phyloP scores from a whole-genome alignment of 768 basidiomycete genomes.

The Termitomyces sp. region DNA sequence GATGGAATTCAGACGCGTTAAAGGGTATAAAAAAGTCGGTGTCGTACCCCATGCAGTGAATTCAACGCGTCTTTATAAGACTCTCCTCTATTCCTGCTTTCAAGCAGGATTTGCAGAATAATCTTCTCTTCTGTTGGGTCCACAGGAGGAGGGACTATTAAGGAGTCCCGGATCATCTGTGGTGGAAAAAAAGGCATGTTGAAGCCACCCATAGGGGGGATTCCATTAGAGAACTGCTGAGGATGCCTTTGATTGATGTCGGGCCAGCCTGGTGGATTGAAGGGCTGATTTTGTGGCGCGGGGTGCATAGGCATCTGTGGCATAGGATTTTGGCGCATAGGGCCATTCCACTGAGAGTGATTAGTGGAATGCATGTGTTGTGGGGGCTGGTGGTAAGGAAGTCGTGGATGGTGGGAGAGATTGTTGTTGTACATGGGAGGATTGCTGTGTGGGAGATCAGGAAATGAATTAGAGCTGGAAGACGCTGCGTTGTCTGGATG shows the following conservation, averaged over 20 bases:
- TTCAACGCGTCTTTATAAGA: constrained; percentile 69
- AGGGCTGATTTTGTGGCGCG: constrained; percentile 30
- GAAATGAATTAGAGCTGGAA: constrained; percentile 30
- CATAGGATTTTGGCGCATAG: constrained; percentile 14
- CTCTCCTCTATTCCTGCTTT: constrained; percentile 35
- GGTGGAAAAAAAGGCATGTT: constrained; percentile 43
- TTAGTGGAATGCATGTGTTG: constrained; percentile 7
- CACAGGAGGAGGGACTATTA: constrained; percentile 50
- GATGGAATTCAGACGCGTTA: constrained; percentile 15
- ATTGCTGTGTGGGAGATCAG: constrained; percentile 21
- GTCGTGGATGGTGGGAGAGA: constrained; percentile 16
- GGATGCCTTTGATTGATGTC: constrained; percentile 29
- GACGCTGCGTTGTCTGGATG: constrained; percentile 27
- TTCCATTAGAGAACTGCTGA: constrained; percentile 24
- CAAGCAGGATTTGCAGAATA: constrained; percentile 48
- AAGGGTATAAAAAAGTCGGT: not conserved
- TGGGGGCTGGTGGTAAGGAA: constrained; percentile 25
- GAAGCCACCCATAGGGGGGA: constrained; percentile 28
- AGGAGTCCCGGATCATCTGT: constrained; percentile 55
- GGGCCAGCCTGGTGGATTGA: constrained; percentile 28
- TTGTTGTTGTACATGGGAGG: constrained; percentile 6
- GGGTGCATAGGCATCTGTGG: constrained; percentile 17
- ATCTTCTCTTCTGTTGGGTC: constrained; percentile 55
- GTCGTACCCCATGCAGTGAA: constrained; percentile 58
- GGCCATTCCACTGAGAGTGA: constrained; percentile 26